Evolutionary conservation across 441 rosid genomes (phyloP).

Genomic region (Jatropha podagrica): DNA sequence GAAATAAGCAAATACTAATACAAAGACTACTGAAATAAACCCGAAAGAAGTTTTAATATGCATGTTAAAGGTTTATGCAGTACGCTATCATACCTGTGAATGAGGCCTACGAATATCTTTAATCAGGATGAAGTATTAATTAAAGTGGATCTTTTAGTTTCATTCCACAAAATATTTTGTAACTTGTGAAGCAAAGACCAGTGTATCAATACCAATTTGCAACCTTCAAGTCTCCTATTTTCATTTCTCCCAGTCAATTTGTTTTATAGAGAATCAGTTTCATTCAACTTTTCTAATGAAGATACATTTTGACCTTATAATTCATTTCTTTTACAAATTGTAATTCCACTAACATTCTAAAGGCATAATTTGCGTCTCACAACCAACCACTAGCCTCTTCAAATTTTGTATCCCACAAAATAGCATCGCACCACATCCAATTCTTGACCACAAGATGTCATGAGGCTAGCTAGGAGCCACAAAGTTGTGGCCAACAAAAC

Average conservation of each 20-base stretch:
- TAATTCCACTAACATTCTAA: conserved; percentile 3
- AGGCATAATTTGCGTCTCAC: not conserved
- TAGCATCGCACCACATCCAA: not conserved
- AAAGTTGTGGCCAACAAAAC: conserved; percentile 18
- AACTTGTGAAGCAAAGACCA: too few relatives aligned
- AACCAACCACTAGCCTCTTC: conserved; percentile 4
- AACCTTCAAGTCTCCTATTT: too few relatives aligned
- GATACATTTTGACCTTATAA: too few relatives aligned
- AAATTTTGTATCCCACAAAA: not conserved
- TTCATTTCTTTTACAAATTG: not conserved
- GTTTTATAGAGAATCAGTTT: not conserved
- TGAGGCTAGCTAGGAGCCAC: conserved; percentile 19
- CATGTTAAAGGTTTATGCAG: too few relatives aligned
- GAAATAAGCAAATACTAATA: not conserved
- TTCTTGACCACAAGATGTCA: conserved; percentile 17
- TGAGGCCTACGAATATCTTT: too few relatives aligned
- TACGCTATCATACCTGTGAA: too few relatives aligned
- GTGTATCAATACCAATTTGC: too few relatives aligned
- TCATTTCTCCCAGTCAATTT: too few relatives aligned
- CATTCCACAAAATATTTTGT: not conserved
- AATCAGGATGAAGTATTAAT: too few relatives aligned
- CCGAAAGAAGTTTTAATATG: too few relatives aligned
- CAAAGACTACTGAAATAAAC: not conserved
- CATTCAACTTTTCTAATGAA: too few relatives aligned
- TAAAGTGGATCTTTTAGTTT: not conserved